Base-by-base conservation (phyloP, 2,329 filamentous ascomycete species). In the Lachnellula suecica region DNA sequence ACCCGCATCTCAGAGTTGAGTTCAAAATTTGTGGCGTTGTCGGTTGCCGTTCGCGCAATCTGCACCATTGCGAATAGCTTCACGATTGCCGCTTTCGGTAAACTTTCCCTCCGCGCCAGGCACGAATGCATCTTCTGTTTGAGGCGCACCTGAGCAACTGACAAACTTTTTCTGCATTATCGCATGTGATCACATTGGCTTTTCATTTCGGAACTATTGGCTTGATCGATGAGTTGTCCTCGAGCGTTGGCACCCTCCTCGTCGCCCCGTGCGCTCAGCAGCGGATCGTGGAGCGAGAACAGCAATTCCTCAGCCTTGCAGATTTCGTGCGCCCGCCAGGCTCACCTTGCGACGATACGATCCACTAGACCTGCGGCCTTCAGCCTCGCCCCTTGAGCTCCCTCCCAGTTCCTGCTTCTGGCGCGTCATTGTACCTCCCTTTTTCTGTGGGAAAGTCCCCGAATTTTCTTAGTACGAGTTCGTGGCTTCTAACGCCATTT, bases 11-110 rank as follows among this genome's bases (percentile, higher is more conserved):
- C 47, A 57, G 54, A 40, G 46, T 29, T 59, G 60, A 62, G 60
- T 62, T 62, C 56, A 53, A 62, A 60, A 60, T 58, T 62, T 59
- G 60, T 61, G 48, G 23, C 44, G 52, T 50, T 59, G 25, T 37
- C 34, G 42, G 51, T 43, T 55, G 53, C 42, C 53, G 17, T 49
- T 55, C 49, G 47, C 44, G 45, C 42, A 38, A 59, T 62, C 51
- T 44, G 15, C n/a, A 15, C 52, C 23, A 49, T 56, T 52, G 51
- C n/a, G 49, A 52, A 62, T 62, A 53, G 52, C 31, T 27, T 60
- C 59, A 56, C 20, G 22, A 51, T 62, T 60, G 5, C 58, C 58
- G 4, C 13, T 51, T 62, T 46, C 44, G 59, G 57, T 27, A 25
- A 11, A 24, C n/a, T n/a, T n/a, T n/a, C 56, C 57, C 57, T 49